Evolutionary conservation across 768 basidiomycete species (phyloP).

Genomic region (Galerina marginata): DNA sequence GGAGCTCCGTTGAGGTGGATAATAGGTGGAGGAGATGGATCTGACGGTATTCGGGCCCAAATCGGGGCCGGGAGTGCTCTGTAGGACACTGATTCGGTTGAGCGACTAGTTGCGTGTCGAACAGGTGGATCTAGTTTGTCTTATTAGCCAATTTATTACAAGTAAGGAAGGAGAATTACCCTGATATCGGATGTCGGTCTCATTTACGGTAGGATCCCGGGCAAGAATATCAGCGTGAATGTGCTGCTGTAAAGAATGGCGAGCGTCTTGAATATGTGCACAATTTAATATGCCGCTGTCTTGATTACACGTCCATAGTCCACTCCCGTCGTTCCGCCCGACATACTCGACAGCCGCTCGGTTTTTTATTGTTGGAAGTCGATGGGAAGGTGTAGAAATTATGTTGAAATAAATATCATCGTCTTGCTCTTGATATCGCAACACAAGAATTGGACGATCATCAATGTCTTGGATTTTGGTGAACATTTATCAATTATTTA

Average conservation of each 20-base stretch:
- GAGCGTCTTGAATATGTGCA: constrained; percentile 6
- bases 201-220: background rate
- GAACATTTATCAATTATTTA: too few relatives aligned
- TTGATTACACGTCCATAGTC: constrained; percentile 14
- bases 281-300: constrained; percentile 1
- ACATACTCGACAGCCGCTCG: constrained; percentile 14
- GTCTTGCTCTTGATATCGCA: background rate
- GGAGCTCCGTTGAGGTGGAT: background rate
- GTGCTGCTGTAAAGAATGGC: constrained; percentile 10
- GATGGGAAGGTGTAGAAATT: constrained; percentile 6
- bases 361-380: constrained; percentile 9
- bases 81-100: constrained; percentile 17
- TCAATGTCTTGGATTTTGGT: background rate
- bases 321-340: constrained; percentile 10
- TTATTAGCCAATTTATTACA: background rate
- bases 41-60: background rate
- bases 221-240: background rate
- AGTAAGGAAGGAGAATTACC: background rate
- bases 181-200: background rate
- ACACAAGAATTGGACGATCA: background rate
- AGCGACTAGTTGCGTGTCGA: background rate
- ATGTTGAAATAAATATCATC: constrained; percentile 5
- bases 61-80: constrained; percentile 14
- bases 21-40: constrained; percentile 3
- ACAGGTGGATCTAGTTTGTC: background rate